Evolutionary conservation across 2,329 filamentous ascomycete genomes (phyloP), one percentile per base, ranked within the genome.

Genomic region (Diaporthe amygdali): DNA sequence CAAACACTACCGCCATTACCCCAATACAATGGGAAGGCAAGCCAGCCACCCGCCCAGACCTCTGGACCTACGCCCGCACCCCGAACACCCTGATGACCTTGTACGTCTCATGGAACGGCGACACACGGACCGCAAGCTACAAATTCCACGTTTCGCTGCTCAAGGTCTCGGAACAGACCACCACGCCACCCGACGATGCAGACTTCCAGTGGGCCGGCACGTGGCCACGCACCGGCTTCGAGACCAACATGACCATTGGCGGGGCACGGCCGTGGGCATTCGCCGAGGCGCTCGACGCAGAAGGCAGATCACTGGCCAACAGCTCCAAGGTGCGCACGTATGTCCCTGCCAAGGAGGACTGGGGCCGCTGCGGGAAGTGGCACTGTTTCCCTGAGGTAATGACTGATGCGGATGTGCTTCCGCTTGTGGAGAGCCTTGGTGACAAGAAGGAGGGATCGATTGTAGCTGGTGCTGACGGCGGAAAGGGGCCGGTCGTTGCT

Each of bases 101-200:
- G 41, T 72, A 69, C 66, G 70, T 56, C 5, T 56, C 47, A 2
- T 72, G 70, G 70, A 72, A 72, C 52, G 70, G 70, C 51, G 70
- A 69, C 66, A 72, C 70, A 3, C 32, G 46, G 15, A 25, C 66
- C 2, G 59, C 27, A 0, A 46, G 20, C 7, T 72, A 69, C 47
- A 66, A 56, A 20, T 72, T 72, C 67, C 64, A 66, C 51, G 54
- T 71, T 2, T 66, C 69, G 9, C 8, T 34, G 17, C 27, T 30
- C 1, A 20, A 20, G 27, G 10, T 14, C 37, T 30, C 32, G 30
- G 15, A 22, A 14, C 20, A 34, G 27, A 8, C 59, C 12, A 30
- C 32, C 30, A 10, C 25, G 14, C 37, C 66, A 1, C 66, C 66
- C 2, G 51, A 37, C 7, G 51, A 56, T 63, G 51, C 17, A 9